These are phyloP conservation scores for Aspergillus biplanus DNA, from an alignment of 495 filamentous ascomycete genomes.

Conservation along the genomic window DNA sequence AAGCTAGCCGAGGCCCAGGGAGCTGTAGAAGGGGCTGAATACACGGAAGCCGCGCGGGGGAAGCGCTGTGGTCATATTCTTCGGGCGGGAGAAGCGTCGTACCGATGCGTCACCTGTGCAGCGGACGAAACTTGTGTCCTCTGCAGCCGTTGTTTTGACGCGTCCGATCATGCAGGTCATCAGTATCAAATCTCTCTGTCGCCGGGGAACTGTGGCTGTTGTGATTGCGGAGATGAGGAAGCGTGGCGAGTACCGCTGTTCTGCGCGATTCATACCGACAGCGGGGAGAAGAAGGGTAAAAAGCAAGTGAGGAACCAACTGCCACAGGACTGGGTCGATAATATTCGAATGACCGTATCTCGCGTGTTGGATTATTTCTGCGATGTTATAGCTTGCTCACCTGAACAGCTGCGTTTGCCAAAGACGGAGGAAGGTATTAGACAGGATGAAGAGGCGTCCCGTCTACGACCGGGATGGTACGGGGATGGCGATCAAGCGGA, in stretches of 20 bases:
- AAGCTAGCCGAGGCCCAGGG: conserved; percentile 85
- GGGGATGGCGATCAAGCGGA: conserved; percentile 59
- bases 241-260: conserved; percentile 87
- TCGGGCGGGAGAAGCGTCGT: conserved; percentile 87
- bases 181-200: conserved; percentile 85
- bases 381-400: conserved; percentile 96
- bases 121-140: conserved; percentile 85
- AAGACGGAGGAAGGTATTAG: conserved; percentile 81
- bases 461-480: conserved; percentile 75
- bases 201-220: conserved; percentile 90
- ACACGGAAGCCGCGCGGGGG: conserved; percentile 87
- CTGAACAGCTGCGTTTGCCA: conserved; percentile 84
- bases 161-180: conserved; percentile 93
- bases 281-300: conserved; percentile 63
- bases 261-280: conserved; percentile 88
- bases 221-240: conserved; percentile 94
- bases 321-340: conserved; percentile 71
- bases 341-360: conserved; percentile 81
- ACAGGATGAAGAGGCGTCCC: conserved; percentile 78
- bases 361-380: conserved; percentile 90
- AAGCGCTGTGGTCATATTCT: conserved; percentile 99
- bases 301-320: conserved; percentile 57
- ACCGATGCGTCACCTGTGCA: conserved; percentile 90
- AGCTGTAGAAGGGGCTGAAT: conserved; percentile 91
- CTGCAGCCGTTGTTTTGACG: conserved; percentile 89